Conservation (phyloP, 2,329 filamentous ascomycete genomes). For the Aspergillus udagawae region DNA sequence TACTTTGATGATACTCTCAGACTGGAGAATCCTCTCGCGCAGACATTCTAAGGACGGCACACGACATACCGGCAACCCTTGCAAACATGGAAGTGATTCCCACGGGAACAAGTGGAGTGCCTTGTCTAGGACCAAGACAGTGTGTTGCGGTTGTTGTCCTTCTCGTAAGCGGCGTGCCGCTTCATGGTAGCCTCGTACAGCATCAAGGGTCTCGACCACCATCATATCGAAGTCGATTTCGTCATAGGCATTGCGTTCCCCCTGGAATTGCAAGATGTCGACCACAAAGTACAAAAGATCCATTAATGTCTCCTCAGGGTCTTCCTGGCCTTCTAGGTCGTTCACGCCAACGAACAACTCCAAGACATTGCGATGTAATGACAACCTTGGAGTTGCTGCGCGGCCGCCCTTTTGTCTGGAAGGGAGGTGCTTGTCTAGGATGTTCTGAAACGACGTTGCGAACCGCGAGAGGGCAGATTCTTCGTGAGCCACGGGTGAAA, state of each 20-base stretch:
- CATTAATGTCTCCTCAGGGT: constrained; percentile 84
- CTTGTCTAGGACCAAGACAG: constrained; percentile 87
- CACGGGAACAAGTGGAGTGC: constrained; percentile 87
- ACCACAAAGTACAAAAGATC: constrained; percentile 95
- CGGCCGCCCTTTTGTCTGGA: constrained; percentile 64
- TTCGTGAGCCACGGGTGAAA: constrained; percentile 67
- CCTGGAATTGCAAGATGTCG: constrained; percentile 93
- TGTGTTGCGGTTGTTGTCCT: constrained; percentile 52
- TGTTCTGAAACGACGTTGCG: constrained; percentile 69
- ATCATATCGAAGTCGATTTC: constrained; percentile 95
- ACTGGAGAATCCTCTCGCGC: constrained; percentile 66
- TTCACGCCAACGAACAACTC: constrained; percentile 87
- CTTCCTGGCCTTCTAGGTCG: constrained; percentile 64
- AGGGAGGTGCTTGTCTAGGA: constrained; percentile 79
- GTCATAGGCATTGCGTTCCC: constrained; percentile 93
- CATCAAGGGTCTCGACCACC: constrained; percentile 82
- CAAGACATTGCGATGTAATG: constrained; percentile 64
- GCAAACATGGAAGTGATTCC: constrained; percentile 88
- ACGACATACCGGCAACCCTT: constrained; percentile 73
- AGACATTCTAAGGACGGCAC: constrained; percentile 83
- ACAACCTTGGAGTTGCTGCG: constrained; percentile 49
- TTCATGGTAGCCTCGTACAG: constrained; percentile 72
- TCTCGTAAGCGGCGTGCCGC: constrained; percentile 35
- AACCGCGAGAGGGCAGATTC: constrained; percentile 68
- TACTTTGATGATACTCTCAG: constrained; percentile 21